Percentiles rank a stretch among this genome's conserved stretches.
Evolutionary conservation across 2,329 filamentous ascomycete genomes (phyloP).

Genomic region (Ploettnerulaceae sp.): DNA sequence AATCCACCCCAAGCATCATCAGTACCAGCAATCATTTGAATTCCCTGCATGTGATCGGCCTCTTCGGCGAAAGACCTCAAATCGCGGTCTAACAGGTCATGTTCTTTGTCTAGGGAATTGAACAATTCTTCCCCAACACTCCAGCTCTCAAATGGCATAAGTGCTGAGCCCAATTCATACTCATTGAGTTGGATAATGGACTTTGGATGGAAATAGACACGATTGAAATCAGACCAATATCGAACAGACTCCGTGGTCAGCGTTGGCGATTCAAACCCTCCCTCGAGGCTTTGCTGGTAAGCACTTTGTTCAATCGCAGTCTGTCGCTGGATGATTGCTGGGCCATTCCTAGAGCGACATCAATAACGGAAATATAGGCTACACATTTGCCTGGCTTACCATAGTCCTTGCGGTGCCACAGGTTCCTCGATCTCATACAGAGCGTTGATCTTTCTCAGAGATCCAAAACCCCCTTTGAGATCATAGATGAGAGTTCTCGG

Average conservation of each 20-base stretch:
- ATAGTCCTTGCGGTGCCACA: constrained; percentile 33
- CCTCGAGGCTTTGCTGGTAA: constrained; percentile 77
- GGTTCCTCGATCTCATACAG: constrained; percentile 55
- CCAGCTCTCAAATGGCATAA: constrained; percentile 81
- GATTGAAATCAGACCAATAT: constrained; percentile 95
- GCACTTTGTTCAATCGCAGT: constrained; percentile 61
- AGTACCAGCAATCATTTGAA: constrained; percentile 68
- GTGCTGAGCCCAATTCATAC: constrained; percentile 73
- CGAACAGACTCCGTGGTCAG: constrained; percentile 69
- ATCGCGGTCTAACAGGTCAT: constrained; percentile 87
- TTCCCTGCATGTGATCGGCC: constrained; percentile 83
- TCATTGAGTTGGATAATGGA: constrained; percentile 85
- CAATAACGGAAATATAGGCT: neutral
- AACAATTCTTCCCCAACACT: constrained; percentile 71
- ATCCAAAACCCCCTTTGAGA: constrained; percentile 88
- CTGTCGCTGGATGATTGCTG: constrained; percentile 63
- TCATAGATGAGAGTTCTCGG: constrained; percentile 92
- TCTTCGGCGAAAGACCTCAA: constrained; percentile 85
- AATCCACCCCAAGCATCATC: constrained; percentile 84
- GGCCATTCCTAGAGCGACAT: constrained; percentile 51
- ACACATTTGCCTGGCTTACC: no score
- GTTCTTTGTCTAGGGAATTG: constrained; percentile 65
- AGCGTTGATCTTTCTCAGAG: constrained; percentile 79
- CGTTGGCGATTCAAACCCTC: constrained; percentile 57
- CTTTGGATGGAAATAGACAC: constrained; percentile 85